Base-by-base conservation (phyloP, 2,329 filamentous ascomycete species). In the Spiromastix sp. region DNA sequence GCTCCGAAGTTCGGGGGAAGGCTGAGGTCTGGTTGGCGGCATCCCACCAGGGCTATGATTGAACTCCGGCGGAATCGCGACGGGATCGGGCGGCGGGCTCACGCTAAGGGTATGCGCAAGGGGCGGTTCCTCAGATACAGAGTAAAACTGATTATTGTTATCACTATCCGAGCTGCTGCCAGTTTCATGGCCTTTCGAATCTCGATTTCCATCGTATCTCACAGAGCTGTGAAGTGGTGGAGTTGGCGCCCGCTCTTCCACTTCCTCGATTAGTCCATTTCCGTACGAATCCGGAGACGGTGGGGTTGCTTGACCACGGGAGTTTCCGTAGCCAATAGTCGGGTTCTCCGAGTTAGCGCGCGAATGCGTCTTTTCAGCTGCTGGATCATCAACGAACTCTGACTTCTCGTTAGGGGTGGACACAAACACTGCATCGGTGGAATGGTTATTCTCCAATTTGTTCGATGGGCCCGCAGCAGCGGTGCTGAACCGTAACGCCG, bases 61-160 rank as follows among this genome's bases (percentile, higher is more conserved):
- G 55, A 95, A 89, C 8, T 76, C 77, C 3, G 89, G 89, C 1
- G 89, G 87, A 4, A 70, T 66, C 4, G 74, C 74, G 13, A 95
- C 85, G 5, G 84, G 84, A 45, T 83, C 80, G 2, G 83, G 84
- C 4, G 81, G 76, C 21, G 71, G 67, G 54, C 76, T 68, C 38
- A 66, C 49, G 20, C 51, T 48, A 34, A 61, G 46, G 17, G 57
- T 56, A n/a, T 58, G 51, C 25, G 42, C 45, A 25, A 61, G 45
- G 9, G 53, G 48, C 32, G 56, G 55, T 11, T 47, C 41, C 6
- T 48, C 47, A 15, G 45, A 33, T 17, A 38, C 30, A 12, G 42
- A 20, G n/a, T 39, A 36, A n/a, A 40, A 40, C 21, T 53, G 34
- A 17, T 17, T 19, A 17, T 35, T 49, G 18, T 47, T 40, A 10